phyloP scores from a whole-genome alignment of 495 filamentous ascomycete genomes.

The Xylaria telfairii region DNA sequence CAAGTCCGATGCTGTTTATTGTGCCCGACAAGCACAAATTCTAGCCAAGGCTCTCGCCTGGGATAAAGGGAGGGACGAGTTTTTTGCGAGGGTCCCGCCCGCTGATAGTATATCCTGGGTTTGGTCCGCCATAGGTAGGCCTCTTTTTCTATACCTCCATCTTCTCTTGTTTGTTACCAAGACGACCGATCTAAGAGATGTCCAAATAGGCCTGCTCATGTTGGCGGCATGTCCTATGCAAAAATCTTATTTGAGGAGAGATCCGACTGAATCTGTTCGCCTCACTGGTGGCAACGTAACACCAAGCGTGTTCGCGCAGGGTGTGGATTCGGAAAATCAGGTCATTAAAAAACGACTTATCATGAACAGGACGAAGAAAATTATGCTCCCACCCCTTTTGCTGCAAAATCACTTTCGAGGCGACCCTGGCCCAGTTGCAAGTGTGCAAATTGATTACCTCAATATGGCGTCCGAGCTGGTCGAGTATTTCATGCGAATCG shows the following conservation, averaged over 20 bases:
- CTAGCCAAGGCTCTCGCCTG: neutral
- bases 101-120: neutral
- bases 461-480: neutral
- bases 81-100: neutral
- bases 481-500: neutral
- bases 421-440: too few species aligned
- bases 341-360: neutral
- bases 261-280: too few species aligned
- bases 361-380: neutral
- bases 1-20: neutral
- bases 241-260: neutral
- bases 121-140: slow-evolving; percentile 1
- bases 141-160: neutral
- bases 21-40: neutral
- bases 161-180: neutral
- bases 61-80: neutral
- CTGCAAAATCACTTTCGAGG: neutral
- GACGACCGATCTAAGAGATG: neutral
- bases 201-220: slow-evolving; percentile 1
- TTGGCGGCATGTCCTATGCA: neutral
- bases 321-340: neutral
- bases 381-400: neutral
- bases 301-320: neutral
- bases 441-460: neutral
- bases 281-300: neutral